phyloP scores from a whole-genome alignment of 768 basidiomycete genomes.

The Strobilomyces echinocephalus region DNA sequence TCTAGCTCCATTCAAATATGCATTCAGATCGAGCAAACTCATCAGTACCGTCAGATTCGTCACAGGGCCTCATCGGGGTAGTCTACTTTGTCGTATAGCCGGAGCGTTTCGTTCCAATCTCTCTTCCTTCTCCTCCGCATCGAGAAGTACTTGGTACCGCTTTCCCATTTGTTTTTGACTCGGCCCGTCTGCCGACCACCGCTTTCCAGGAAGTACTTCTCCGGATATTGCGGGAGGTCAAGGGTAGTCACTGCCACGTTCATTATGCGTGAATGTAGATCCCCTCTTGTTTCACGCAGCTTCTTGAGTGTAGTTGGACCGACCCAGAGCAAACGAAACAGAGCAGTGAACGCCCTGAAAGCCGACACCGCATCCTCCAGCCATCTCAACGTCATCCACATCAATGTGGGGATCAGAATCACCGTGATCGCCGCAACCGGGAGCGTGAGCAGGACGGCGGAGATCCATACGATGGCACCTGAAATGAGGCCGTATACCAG shows the following conservation, averaged over 20 bases:
- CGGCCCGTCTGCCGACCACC: constrained; percentile 62
- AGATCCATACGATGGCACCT: constrained; percentile 63
- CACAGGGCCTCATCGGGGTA: constrained; percentile 51
- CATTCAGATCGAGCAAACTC: not conserved
- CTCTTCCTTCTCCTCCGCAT: constrained; percentile 59
- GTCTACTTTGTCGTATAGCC: constrained; percentile 52
- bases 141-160: constrained; percentile 72
- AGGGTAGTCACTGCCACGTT: constrained; percentile 53
- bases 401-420: constrained; percentile 60
- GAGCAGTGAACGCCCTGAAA: constrained; percentile 65
- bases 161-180: constrained; percentile 61
- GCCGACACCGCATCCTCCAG: constrained; percentile 79
- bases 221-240: constrained; percentile 55
- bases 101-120: constrained; percentile 60
- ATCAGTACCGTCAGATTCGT: constrained; percentile 3
- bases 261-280: constrained; percentile 63
- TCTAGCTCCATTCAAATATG: not conserved
- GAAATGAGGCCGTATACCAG: constrained; percentile 77
- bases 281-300: constrained; percentile 50
- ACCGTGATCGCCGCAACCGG: constrained; percentile 56
- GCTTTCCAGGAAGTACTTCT: constrained; percentile 51
- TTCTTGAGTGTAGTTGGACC: constrained; percentile 52
- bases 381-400: constrained; percentile 92
- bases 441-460: constrained; percentile 52
- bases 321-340: constrained; percentile 58